Evolutionary conservation across 495 filamentous ascomycete genomes (phyloP).

Genomic region (Talaromyces trachyspermus): DNA sequence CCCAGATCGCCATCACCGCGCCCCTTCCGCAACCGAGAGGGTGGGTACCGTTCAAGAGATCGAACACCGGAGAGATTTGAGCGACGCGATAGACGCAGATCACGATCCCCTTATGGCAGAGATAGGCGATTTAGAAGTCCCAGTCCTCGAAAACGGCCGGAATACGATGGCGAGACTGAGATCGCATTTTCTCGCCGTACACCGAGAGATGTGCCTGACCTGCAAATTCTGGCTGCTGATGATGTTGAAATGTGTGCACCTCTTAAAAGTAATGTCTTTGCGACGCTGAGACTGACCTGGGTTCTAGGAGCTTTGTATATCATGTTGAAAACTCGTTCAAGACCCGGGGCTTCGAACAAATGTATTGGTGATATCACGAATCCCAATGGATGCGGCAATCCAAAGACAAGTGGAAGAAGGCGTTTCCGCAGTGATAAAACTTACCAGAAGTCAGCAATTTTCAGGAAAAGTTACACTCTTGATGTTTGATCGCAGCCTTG

Average conservation of each 20-base stretch:
- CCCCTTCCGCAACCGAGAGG: conserved; percentile 55
- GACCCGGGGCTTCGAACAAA: conserved; percentile 64
- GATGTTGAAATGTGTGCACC: conserved; percentile 57
- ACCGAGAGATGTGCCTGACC: conserved; percentile 76
- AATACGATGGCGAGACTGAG: conserved; percentile 50
- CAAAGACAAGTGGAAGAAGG: conserved; percentile 83
- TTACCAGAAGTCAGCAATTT: conserved; percentile 59
- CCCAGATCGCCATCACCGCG: conserved; percentile 55
- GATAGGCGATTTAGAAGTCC: conserved; percentile 60
- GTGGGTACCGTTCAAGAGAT: conserved; percentile 53
- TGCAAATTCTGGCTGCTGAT: conserved; percentile 77
- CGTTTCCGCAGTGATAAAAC: conserved; percentile 73
- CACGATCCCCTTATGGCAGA: conserved; percentile 55
- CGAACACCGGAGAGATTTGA: conserved; percentile 51
- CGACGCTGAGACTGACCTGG: neutral
- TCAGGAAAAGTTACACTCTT: conserved; percentile 68
- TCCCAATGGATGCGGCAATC: conserved; percentile 68
- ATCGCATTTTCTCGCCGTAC: conserved; percentile 67
- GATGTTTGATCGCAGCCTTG: conserved; percentile 73
- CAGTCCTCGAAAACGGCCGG: conserved; percentile 50
- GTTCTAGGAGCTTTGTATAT: conserved; percentile 60
- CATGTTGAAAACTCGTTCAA: conserved; percentile 75
- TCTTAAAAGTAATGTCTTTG: neutral
- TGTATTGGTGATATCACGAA: conserved; percentile 68
- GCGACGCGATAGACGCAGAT: conserved; percentile 54